Conservation (phyloP, 2,329 filamentous ascomycete species). For the Zasmidium citrigriseum region DNA sequence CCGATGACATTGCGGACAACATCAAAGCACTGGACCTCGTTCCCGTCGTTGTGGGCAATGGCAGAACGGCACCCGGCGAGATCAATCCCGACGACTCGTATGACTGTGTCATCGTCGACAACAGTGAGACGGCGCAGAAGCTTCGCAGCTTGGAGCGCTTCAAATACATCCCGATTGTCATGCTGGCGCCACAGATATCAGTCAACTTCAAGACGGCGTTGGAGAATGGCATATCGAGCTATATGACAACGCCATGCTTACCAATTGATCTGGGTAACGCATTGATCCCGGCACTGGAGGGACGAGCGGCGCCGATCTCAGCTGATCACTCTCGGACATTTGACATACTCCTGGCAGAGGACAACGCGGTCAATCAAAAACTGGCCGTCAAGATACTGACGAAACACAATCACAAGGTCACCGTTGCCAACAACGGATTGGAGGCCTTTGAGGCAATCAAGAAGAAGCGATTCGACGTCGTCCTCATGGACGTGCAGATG, state of each 20-base stretch:
- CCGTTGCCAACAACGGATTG: slow-evolving; percentile 90
- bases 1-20: slow-evolving; percentile 75
- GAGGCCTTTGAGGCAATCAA: slow-evolving; percentile 93
- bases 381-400: slow-evolving; percentile 95
- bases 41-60: slow-evolving; percentile 82
- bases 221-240: slow-evolving; percentile 95
- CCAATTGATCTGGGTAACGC: slow-evolving; percentile 94
- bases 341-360: slow-evolving; percentile 91
- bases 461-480: slow-evolving; percentile 89
- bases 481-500: slow-evolving; percentile 99
- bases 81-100: slow-evolving; percentile 65
- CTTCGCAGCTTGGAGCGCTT: slow-evolving; percentile 88
- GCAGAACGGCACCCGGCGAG: slow-evolving; percentile 56
- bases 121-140: slow-evolving; percentile 83
- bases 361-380: slow-evolving; percentile 96
- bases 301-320: slow-evolving; percentile 84
- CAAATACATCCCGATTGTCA: slow-evolving; percentile 95
- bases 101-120: slow-evolving; percentile 95
- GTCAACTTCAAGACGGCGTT: slow-evolving; percentile 91
- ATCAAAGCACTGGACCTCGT: slow-evolving; percentile 76
- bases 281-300: slow-evolving; percentile 92
- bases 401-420: slow-evolving; percentile 91
- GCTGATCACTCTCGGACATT: slow-evolving; percentile 95
- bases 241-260: slow-evolving; percentile 96
- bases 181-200: slow-evolving; percentile 84